These are phyloP conservation scores for Phytophthora nicotianae DNA, from an alignment of 352 stramenopile genomes.

Conservation along the genomic window DNA sequence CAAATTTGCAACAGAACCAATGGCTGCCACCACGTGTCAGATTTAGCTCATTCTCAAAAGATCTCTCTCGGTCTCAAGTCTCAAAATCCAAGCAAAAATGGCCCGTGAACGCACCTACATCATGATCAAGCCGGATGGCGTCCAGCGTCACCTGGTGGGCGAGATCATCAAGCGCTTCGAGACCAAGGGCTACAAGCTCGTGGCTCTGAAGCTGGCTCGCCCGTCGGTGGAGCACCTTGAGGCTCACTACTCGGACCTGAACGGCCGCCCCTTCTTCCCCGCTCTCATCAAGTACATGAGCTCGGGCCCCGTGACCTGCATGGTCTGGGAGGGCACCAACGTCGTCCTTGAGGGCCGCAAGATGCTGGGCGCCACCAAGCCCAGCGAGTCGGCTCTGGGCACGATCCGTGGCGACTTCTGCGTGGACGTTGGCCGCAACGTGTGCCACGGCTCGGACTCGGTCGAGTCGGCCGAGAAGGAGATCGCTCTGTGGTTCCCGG, in stretches of 20 bases:
- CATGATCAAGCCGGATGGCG: slow-evolving; percentile 94
- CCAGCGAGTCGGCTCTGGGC: slow-evolving; percentile 90
- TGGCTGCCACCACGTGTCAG: slow-evolving; percentile 24
- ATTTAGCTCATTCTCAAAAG: slow-evolving; percentile 28
- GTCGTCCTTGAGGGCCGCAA: slow-evolving; percentile 94
- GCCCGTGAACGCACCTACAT: slow-evolving; percentile 95
- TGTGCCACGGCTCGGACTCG: slow-evolving; percentile 94
- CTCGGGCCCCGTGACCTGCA: slow-evolving; percentile 95
- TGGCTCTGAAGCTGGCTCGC: slow-evolving; percentile 94
- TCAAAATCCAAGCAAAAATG: slow-evolving; percentile 52
- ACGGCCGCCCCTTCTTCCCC: slow-evolving; percentile 92
- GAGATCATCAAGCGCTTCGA: slow-evolving; percentile 96
- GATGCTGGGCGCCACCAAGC: slow-evolving; percentile 96
- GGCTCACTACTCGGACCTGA: slow-evolving; percentile 94
- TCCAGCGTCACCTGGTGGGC: slow-evolving; percentile 93
- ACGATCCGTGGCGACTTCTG: slow-evolving; percentile 96
- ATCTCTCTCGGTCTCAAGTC: slow-evolving; percentile 29
- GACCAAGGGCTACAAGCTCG: slow-evolving; percentile 96
- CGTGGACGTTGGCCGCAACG: slow-evolving; percentile 91
- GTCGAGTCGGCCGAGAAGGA: slow-evolving; percentile 98
- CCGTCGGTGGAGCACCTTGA: slow-evolving; percentile 91
- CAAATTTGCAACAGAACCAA: slow-evolving; percentile 2
- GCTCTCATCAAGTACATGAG: slow-evolving; percentile 92
- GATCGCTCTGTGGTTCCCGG: slow-evolving; percentile 98
- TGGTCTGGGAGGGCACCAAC: slow-evolving; percentile 94